Conservation (phyloP, 176 grass and related monocot species). For the Otatea glauca region DNA sequence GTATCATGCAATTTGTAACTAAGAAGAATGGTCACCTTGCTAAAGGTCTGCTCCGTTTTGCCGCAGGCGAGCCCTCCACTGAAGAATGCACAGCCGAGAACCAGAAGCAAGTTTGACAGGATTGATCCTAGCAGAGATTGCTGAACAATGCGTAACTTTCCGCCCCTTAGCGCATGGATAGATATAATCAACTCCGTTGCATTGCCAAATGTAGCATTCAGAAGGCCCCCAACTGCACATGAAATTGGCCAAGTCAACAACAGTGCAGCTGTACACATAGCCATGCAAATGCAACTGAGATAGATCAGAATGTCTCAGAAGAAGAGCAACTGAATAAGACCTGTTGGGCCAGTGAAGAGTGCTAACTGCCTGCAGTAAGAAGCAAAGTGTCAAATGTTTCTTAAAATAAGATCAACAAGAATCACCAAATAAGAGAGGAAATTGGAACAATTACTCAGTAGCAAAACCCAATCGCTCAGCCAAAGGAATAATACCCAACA, state of each 20-base stretch:
- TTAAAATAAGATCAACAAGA: background rate
- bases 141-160: slow-evolving; percentile 69
- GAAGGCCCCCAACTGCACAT: slow-evolving; percentile 59
- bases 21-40: slow-evolving; percentile 56
- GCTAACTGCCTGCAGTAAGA: slow-evolving; percentile 65
- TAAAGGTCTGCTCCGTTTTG: slow-evolving; percentile 62
- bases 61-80: slow-evolving; percentile 64
- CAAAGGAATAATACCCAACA: slow-evolving; percentile 82
- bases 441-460: slow-evolving; percentile 52
- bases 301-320: slow-evolving; percentile 43
- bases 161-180: slow-evolving; percentile 61
- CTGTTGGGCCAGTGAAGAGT: slow-evolving; percentile 79
- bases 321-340: slow-evolving; percentile 39
- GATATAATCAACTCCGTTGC: slow-evolving; percentile 89
- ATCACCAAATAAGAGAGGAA: background rate
- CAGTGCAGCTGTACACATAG: background rate
- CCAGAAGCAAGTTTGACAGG: slow-evolving; percentile 79
- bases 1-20: background rate
- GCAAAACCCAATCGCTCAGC: slow-evolving; percentile 74
- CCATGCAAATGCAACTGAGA: slow-evolving; percentile 17
- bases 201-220: slow-evolving; percentile 83
- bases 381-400: slow-evolving; percentile 36
- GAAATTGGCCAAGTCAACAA: slow-evolving; percentile 18
- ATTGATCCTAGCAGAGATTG: slow-evolving; percentile 80
- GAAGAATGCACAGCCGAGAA: slow-evolving; percentile 77